Evolutionary conservation across 495 filamentous ascomycete species (phyloP).

Genomic region (Thermothielavioides terrestris): DNA sequence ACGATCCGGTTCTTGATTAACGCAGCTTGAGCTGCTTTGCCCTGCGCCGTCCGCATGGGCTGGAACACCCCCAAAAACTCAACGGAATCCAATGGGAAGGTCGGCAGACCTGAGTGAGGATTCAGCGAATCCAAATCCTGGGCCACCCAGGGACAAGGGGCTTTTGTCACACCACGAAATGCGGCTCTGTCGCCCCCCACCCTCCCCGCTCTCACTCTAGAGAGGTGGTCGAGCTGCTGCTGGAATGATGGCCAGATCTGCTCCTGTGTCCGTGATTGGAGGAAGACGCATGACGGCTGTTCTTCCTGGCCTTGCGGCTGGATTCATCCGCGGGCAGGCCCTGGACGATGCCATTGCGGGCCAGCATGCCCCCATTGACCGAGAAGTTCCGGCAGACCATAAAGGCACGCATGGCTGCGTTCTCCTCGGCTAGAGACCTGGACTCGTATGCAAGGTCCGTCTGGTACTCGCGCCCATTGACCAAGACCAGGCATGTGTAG

Average conservation of each 20-base stretch:
- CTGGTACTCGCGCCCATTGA: conserved; percentile 95
- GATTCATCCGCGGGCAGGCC: conserved; percentile 62
- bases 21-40: conserved; percentile 2
- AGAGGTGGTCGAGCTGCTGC: conserved; percentile 51
- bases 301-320: conserved; percentile 35
- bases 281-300: conserved; percentile 39
- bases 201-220: conserved; percentile 33
- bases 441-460: conserved; percentile 77
- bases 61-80: too few relatives aligned
- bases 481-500: conserved; percentile 83
- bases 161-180: conserved; percentile 3
- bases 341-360: conserved; percentile 74
- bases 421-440: conserved; percentile 78
- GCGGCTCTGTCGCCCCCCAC: conserved; percentile 5
- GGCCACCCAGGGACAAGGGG: too few relatives aligned
- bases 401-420: conserved; percentile 93
- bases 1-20: conserved; percentile 4
- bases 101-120: not conserved
- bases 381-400: conserved; percentile 98
- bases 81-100: too few relatives aligned
- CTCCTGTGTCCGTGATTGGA: conserved; percentile 32
- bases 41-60: too few relatives aligned
- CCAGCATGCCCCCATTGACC: conserved; percentile 90
- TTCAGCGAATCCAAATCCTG: conserved; percentile 13
- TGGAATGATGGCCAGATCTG: conserved; percentile 42